Percentiles rank a stretch among this genome's conserved stretches.
Evolutionary conservation across 2,329 filamentous ascomycete genomes (phyloP).

Genomic region (Beauveria bassiana): DNA sequence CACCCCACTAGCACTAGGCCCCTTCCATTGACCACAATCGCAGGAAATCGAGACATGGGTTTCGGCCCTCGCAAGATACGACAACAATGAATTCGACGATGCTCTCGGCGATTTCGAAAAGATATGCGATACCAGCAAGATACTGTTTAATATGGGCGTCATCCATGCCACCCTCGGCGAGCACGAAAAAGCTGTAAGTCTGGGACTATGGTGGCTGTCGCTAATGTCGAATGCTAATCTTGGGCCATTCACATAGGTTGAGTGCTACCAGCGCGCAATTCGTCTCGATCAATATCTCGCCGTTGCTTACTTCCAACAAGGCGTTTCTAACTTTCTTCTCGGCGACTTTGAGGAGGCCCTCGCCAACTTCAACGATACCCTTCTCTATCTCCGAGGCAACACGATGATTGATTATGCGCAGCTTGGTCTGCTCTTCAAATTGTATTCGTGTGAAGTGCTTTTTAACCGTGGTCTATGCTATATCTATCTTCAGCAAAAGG

Average conservation of each 20-base stretch:
- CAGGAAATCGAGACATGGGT: constrained; percentile 99
- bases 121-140: constrained; percentile 94
- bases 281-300: constrained; percentile 90
- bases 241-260: constrained; percentile 53
- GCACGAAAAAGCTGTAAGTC: constrained; percentile 84
- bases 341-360: constrained; percentile 96
- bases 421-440: constrained; percentile 86
- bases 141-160: constrained; percentile 95
- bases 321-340: constrained; percentile 93
- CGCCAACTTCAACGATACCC: constrained; percentile 96
- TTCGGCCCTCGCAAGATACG: constrained; percentile 79
- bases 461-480: constrained; percentile 98
- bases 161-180: constrained; percentile 95
- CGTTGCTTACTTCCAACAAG: constrained; percentile 96
- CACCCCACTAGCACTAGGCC: not conserved
- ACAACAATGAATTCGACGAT: constrained; percentile 95
- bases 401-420: constrained; percentile 98
- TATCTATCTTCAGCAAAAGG: constrained; percentile 89
- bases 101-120: constrained; percentile 74
- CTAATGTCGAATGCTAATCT: constrained; percentile 6
- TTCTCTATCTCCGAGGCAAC: constrained; percentile 90
- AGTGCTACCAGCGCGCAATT: constrained; percentile 89
- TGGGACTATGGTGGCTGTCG: constrained; percentile 5
- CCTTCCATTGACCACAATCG: not conserved
- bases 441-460: constrained; percentile 94